Evolutionary conservation across 2,329 filamentous ascomycete species (phyloP).

Genomic region (Microdochium nivale): DNA sequence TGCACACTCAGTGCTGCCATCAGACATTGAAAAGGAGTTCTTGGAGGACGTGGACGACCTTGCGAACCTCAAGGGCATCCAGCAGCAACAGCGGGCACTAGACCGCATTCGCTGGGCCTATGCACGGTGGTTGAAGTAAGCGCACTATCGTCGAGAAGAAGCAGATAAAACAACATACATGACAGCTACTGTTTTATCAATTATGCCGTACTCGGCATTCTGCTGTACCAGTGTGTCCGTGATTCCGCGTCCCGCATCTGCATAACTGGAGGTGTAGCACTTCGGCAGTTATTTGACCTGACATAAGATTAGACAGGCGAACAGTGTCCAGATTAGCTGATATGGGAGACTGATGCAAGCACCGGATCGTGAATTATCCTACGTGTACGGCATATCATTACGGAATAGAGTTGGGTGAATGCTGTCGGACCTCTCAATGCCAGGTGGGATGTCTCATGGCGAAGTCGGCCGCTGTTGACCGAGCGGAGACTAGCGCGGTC

Average conservation of each 20-base stretch:
- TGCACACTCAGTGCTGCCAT: slow-evolving; percentile 59
- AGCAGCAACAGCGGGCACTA: slow-evolving; percentile 69
- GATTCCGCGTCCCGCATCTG: too few relatives aligned
- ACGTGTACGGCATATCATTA: neutral
- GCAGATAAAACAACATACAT: neutral
- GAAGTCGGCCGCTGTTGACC: too few relatives aligned
- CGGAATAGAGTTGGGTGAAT: neutral
- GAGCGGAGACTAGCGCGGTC: neutral
- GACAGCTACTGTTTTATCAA: neutral
- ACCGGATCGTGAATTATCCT: too few relatives aligned
- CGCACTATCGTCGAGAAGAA: neutral
- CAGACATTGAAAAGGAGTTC: slow-evolving; percentile 73
- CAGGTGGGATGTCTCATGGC: too few relatives aligned
- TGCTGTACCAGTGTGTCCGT: too few relatives aligned
- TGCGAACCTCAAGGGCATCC: slow-evolving; percentile 71
- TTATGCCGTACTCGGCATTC: too few relatives aligned
- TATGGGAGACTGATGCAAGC: too few relatives aligned
- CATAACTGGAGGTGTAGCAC: too few relatives aligned
- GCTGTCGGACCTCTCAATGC: neutral
- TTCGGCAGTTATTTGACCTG: too few relatives aligned
- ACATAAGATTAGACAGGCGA: neutral
- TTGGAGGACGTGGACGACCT: slow-evolving; percentile 81
- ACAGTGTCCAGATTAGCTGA: neutral
- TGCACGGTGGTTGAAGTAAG: slow-evolving; percentile 56
- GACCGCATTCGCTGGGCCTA: slow-evolving; percentile 89